These are phyloP conservation scores for Capronia americana DNA, from an alignment of 2,329 filamentous ascomycete species.

Conservation along the genomic window DNA sequence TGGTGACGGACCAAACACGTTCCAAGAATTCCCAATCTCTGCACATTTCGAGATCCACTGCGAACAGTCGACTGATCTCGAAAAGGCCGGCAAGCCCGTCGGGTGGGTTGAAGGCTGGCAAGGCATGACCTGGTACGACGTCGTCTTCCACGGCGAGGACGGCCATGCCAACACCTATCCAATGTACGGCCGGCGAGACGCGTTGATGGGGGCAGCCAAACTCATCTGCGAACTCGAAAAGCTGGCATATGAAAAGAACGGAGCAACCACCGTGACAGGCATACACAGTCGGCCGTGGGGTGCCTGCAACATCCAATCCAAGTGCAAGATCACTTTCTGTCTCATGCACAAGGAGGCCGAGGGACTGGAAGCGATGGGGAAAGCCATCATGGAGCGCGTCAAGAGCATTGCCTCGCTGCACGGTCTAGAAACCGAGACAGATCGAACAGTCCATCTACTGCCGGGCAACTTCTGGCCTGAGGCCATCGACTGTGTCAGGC, in stretches of 20 bases:
- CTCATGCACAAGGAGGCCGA: not conserved
- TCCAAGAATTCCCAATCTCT: constrained; percentile 67
- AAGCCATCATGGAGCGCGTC: constrained; percentile 35
- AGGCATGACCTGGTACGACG: constrained; percentile 74
- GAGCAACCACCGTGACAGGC: constrained; percentile 9
- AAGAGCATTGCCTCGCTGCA: constrained; percentile 34
- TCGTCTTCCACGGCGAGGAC: constrained; percentile 70
- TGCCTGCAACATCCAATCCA: constrained; percentile 1
- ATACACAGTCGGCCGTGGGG: constrained; percentile 1
- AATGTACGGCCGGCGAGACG: constrained; percentile 69
- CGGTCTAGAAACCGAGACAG: constrained; percentile 37
- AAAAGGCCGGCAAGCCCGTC: constrained; percentile 68
- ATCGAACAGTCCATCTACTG: constrained; percentile 36
- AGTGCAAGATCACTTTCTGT: constrained; percentile 7
- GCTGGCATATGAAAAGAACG: constrained; percentile 2
- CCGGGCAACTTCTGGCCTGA: constrained; percentile 40
- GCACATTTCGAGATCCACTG: constrained; percentile 86
- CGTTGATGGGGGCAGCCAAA: constrained; percentile 69
- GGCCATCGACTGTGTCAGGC: constrained; percentile 39
- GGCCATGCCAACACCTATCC: constrained; percentile 78
- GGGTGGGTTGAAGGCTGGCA: constrained; percentile 76
- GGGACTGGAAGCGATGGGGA: constrained; percentile 39
- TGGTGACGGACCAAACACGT: constrained; percentile 60
- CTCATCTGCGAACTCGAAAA: constrained; percentile 11
- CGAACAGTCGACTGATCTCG: constrained; percentile 79